Conservation (phyloP, 805 yeast genomes). For the Limtongia smithiae region DNA sequence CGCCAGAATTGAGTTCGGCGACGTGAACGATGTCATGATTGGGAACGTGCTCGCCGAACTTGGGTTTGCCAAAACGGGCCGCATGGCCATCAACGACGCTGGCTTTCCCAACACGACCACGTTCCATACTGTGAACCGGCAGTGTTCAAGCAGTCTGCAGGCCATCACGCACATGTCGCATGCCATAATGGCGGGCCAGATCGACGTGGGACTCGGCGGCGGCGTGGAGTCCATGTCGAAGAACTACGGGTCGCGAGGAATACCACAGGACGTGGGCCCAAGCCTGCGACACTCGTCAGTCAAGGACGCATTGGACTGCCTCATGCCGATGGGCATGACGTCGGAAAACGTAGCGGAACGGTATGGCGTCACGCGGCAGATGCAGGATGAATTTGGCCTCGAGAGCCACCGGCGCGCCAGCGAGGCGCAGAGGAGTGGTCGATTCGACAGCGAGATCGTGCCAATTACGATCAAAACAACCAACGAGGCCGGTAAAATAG, state of each 20-base stretch:
- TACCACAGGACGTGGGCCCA: too few species aligned
- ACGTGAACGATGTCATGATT: conserved; percentile 79
- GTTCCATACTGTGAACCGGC: conserved; percentile 82
- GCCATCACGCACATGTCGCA: conserved; percentile 87
- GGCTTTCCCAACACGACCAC: conserved; percentile 82
- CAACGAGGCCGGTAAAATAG: conserved; percentile 57
- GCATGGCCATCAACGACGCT: conserved; percentile 88
- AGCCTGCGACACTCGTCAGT: too few species aligned
- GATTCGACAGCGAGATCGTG: conserved; percentile 84
- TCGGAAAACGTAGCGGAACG: conserved; percentile 81
- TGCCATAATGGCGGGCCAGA: conserved; percentile 82
- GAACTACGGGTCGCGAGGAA: conserved; percentile 25
- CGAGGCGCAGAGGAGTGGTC: conserved; percentile 62
- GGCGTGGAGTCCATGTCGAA: conserved; percentile 95
- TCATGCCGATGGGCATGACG: conserved; percentile 95
- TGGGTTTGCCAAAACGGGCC: conserved; percentile 91
- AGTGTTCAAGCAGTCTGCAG: conserved; percentile 91
- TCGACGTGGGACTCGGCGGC: conserved; percentile 82
- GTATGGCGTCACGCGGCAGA: conserved; percentile 60
- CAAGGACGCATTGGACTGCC: conserved; percentile 58
- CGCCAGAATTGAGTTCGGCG: conserved; percentile 48
- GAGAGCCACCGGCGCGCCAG: conserved; percentile 81
- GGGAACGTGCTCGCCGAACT: conserved; percentile 92
- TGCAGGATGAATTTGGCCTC: conserved; percentile 89
- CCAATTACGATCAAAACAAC: conserved; percentile 65